A percentile compares a stretch with the other conserved stretches of the same genome.
phyloP scores from a whole-genome alignment of 257 asterid genomes.

The Nicotiana undulata region DNA sequence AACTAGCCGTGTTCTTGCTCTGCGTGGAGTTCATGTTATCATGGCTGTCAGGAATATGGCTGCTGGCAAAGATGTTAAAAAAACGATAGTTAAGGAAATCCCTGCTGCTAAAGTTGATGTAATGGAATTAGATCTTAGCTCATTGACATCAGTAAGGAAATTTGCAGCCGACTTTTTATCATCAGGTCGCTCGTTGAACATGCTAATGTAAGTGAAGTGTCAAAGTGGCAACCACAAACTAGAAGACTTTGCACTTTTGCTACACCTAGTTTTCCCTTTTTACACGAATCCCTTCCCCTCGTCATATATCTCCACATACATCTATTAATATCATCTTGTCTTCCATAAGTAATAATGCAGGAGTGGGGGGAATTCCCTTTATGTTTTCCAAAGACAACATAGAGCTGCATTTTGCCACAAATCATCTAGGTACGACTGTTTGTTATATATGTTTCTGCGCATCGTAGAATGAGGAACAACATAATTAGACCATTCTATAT shows the following conservation, averaged over 20 bases:
- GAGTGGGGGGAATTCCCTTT: conserved; percentile 70
- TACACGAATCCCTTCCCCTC: neutral
- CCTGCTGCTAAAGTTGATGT: conserved; percentile 67
- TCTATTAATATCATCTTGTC: conserved; percentile 7
- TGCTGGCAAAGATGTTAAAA: conserved; percentile 49
- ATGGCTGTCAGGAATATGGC: conserved; percentile 63
- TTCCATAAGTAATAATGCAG: conserved; percentile 72
- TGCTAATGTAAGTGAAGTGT: conserved; percentile 50
- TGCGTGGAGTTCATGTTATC: conserved; percentile 66
- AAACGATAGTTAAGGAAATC: conserved; percentile 40
- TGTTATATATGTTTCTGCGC: neutral
- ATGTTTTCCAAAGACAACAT: conserved; percentile 63
- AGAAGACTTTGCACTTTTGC: neutral
- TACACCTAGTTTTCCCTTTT: neutral
- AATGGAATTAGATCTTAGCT: conserved; percentile 76
- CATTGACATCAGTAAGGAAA: conserved; percentile 53
- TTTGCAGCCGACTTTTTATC: conserved; percentile 64
- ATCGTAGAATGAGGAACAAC: neutral
- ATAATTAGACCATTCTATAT: neutral
- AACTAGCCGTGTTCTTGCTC: conserved; percentile 74
- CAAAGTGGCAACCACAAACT: neutral
- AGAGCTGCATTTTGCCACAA: conserved; percentile 86
- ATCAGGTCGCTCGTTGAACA: conserved; percentile 53
- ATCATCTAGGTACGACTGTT: conserved; percentile 52
- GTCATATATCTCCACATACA: neutral